phyloP scores from a whole-genome alignment of 2,329 filamentous ascomycete genomes.

The Fusarium globosum region DNA sequence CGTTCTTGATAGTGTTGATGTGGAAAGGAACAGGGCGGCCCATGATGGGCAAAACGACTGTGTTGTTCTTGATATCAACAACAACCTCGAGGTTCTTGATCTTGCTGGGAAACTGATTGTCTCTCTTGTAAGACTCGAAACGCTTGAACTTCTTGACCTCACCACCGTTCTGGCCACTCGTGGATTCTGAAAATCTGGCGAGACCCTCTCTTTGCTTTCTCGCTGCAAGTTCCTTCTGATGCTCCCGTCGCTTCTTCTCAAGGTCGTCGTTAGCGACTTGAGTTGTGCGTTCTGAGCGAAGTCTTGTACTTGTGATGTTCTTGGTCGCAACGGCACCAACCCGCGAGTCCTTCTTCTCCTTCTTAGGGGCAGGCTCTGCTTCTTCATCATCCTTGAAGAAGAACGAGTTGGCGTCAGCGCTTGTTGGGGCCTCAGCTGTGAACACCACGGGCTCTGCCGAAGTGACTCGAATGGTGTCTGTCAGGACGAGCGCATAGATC shows the following conservation, averaged over 20 bases:
- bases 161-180: constrained; percentile 85
- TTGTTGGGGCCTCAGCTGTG: constrained; percentile 90
- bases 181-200: constrained; percentile 85
- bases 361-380: constrained; percentile 85
- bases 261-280: constrained; percentile 86
- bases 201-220: constrained; percentile 94
- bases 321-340: constrained; percentile 91
- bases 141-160: constrained; percentile 98
- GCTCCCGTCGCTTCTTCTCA: constrained; percentile 85
- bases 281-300: constrained; percentile 89
- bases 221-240: constrained; percentile 86
- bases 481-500: constrained; percentile 88
- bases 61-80: constrained; percentile 89
- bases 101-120: constrained; percentile 88
- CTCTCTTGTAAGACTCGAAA: constrained; percentile 98
- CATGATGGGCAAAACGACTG: constrained; percentile 95
- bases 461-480: constrained; percentile 92
- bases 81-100: constrained; percentile 89
- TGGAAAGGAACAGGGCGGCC: constrained; percentile 97
- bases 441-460: constrained; percentile 85
- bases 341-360: constrained; percentile 85
- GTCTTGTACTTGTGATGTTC: constrained; percentile 93
- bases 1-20: constrained; percentile 98
- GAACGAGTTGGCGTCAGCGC: constrained; percentile 94
- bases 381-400: constrained; percentile 99